phyloP scores from a whole-genome alignment of 2,329 filamentous ascomycete species.

The Bipolaris victoriae region DNA sequence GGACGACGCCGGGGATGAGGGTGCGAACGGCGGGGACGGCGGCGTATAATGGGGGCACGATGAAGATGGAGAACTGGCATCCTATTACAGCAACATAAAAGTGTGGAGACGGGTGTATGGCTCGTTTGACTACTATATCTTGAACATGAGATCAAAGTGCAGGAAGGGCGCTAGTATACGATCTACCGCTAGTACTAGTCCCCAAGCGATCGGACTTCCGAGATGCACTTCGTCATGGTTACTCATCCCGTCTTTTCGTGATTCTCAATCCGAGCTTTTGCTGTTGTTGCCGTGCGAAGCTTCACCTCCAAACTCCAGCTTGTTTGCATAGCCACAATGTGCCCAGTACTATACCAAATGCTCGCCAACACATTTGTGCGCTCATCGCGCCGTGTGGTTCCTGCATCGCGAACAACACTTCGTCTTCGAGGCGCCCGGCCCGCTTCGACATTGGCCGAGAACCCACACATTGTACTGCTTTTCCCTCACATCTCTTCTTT shows the following conservation, averaged over 20 bases:
- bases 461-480: slow-evolving; percentile 49
- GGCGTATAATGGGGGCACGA: not conserved
- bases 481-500: not conserved
- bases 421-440: slow-evolving; percentile 32
- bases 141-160: not conserved
- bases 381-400: slow-evolving; percentile 24
- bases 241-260: slow-evolving; percentile 2
- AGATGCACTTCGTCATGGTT: slow-evolving; percentile 23
- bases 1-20: not conserved
- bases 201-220: slow-evolving; percentile 3
- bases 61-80: not conserved
- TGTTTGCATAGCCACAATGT: slow-evolving; percentile 3
- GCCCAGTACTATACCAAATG: slow-evolving; percentile 27
- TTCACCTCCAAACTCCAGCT: not conserved
- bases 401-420: slow-evolving; percentile 19
- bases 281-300: not conserved
- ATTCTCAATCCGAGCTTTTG: slow-evolving; percentile 6
- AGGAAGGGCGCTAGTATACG: not conserved
- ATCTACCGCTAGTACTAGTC: slow-evolving; percentile 19
- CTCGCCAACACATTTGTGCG: slow-evolving; percentile 27
- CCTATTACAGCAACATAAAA: not conserved
- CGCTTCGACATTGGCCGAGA: slow-evolving; percentile 52
- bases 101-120: not conserved
- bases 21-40: not conserved
- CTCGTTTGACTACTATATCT: not conserved